Conservation (phyloP, 78 protist genomes). For the Salpingoeca rosetta region DNA sequence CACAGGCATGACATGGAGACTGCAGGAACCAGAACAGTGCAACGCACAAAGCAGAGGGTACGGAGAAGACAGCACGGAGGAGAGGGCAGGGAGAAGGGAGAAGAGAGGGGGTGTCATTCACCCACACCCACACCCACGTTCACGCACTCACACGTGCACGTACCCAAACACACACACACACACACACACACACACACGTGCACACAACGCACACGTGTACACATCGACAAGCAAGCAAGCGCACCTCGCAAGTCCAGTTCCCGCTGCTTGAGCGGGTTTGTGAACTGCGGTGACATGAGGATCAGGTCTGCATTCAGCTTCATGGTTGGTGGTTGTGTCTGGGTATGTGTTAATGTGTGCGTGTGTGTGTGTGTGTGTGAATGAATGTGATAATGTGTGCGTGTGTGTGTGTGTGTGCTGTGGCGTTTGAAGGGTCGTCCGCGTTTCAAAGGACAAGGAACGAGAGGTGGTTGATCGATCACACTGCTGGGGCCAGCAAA, state of each 20-base stretch:
- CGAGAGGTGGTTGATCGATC: too few relatives aligned
- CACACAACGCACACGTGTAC: not conserved
- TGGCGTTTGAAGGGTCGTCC: too few relatives aligned
- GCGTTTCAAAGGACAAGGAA: too few relatives aligned
- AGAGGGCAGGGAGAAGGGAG: not conserved
- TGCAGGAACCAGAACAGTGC: not conserved
- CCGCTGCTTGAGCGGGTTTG: slow-evolving; percentile 67
- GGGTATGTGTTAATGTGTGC: too few relatives aligned
- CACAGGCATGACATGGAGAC: not conserved
- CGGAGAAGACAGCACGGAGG: not conserved
- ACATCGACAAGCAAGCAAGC: not conserved
- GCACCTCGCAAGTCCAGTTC: slow-evolving; percentile 67
- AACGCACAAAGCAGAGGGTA: not conserved
- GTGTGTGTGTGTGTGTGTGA: too few relatives aligned
- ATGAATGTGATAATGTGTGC: too few relatives aligned
- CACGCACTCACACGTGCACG: too few relatives aligned
- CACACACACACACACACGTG: not conserved
- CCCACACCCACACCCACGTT: not conserved
- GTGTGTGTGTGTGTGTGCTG: too few relatives aligned
- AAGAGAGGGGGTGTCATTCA: not conserved
- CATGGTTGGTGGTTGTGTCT: too few relatives aligned
- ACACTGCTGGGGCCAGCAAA: too few relatives aligned
- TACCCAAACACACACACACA: too few relatives aligned
- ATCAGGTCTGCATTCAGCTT: slow-evolving; percentile 64
- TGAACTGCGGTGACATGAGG: slow-evolving; percentile 31